Base-by-base conservation (phyloP, 768 basidiomycete genomes). In the Inosperma sp. region DNA sequence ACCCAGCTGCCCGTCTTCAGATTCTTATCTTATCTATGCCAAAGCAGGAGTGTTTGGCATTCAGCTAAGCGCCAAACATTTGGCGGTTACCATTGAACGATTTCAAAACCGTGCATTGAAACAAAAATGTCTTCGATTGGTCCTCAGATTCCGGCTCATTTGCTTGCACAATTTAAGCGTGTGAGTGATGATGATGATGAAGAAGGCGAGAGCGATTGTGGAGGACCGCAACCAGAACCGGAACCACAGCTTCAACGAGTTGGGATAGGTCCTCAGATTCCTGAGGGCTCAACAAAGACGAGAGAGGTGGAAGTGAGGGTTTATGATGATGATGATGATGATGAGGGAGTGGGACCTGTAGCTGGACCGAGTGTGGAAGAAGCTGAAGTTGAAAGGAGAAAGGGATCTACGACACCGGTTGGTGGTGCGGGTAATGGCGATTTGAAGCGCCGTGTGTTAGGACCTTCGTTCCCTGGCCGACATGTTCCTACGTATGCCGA, bases 291-390 rank as follows among this genome's bases (percentile, higher is more conserved):
- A 1, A 29, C 3, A 13, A 14, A 5, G 26, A 7, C 37, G 25
- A 14, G 16, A 14, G 25, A 21, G 10, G 8, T 39, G 10, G 40
- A 51, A 27, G 26, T 59, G 16, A 48, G 57, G 29, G 59, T 60
- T 16, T 57, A 56, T 30, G 62, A 62, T 17, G 64, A 60, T 23
- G 62, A 57, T 1, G 80, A 82, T 26, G 88, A 88, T 56, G 83
- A 82, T 57, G 87, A 84, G 60, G 75, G 73, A 2, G 92, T 89
- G 0, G 77, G 79, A 3, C 77, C 71, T 2, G 34, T 59, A 37
- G 39, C 53, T 22, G 54, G 58, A 12, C 52, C 62, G 2, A 59
- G 59, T 6, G 34, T 33, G 34, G 49, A 47, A 21, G 16, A 22
- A 7, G 19, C 14, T 8, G 19, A 14, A 12, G 29, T 19, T 26